phyloP scores from a whole-genome alignment of 257 asterid species.

The Solanum pimpinellifolium region DNA sequence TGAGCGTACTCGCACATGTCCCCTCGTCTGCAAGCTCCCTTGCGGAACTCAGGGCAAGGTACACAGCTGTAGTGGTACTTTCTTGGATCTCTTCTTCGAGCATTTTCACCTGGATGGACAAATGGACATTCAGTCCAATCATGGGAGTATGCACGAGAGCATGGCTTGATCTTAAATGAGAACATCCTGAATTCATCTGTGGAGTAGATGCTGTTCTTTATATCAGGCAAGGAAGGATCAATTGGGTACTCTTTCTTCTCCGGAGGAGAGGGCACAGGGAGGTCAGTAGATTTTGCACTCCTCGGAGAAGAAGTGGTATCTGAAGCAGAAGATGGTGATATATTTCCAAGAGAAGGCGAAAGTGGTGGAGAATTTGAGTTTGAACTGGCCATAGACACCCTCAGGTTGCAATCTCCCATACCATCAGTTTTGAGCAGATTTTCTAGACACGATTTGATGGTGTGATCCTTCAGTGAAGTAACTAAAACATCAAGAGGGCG shows the following conservation, averaged over 20 bases:
- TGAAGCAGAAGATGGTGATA: constrained; percentile 28
- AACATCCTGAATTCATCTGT: constrained; percentile 18
- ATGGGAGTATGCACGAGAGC: constrained; percentile 6
- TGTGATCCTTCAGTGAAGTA: constrained; percentile 35
- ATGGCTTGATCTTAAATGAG: constrained; percentile 1
- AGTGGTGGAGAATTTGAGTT: constrained; percentile 35
- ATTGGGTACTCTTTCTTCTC: constrained; percentile 72
- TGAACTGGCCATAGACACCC: constrained; percentile 17
- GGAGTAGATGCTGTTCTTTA: constrained; percentile 66
- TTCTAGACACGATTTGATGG: constrained; percentile 29
- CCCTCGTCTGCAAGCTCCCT: not conserved
- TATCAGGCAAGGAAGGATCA: constrained; percentile 83
- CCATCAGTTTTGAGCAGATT: constrained; percentile 34
- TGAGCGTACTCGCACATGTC: constrained; percentile 7
- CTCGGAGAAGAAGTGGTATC: constrained; percentile 27
- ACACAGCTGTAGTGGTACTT: not conserved
- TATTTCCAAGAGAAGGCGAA: constrained; percentile 42
- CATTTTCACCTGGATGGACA: constrained; percentile 11
- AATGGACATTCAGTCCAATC: constrained; percentile 13
- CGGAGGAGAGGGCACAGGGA: constrained; percentile 8
- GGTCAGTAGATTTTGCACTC: constrained; percentile 14
- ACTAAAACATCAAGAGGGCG: constrained; percentile 44
- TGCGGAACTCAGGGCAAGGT: constrained; percentile 7
- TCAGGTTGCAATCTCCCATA: constrained; percentile 17
- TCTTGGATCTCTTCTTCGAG: constrained; percentile 13